A percentile compares a stretch with the other conserved stretches of the same genome.
These are phyloP conservation scores for Candida quercuum DNA, from an alignment of 805 yeast genomes.

Conservation along the genomic window DNA sequence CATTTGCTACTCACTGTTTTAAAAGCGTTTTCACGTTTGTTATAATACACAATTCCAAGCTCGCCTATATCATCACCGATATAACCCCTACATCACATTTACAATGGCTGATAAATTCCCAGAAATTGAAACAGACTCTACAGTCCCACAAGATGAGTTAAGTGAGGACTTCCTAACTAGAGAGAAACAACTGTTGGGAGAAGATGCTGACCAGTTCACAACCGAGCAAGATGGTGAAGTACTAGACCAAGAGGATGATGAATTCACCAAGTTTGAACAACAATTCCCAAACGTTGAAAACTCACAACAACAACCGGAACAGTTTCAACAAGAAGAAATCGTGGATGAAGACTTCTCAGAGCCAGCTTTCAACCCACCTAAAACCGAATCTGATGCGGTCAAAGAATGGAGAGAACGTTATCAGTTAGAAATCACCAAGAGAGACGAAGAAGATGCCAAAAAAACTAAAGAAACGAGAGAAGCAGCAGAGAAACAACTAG, in stretches of 20 bases:
- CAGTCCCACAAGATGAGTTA: constrained; percentile 27
- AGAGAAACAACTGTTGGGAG: constrained; percentile 61
- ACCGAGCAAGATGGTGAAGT: constrained; percentile 55
- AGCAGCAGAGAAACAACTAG: constrained; percentile 78
- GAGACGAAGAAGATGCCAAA: constrained; percentile 66
- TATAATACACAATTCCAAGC: no score
- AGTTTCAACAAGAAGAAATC: constrained; percentile 23
- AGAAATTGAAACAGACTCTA: constrained; percentile 45
- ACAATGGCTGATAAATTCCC: constrained; percentile 75
- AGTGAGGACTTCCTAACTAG: constrained; percentile 57
- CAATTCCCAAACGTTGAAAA: constrained; percentile 57
- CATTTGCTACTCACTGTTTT: not conserved
- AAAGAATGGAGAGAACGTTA: constrained; percentile 80
- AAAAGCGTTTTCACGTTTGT: not conserved
- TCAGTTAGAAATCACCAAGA: constrained; percentile 68
- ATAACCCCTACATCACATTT: not conserved
- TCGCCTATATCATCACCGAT: no score
- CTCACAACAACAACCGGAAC: constrained; percentile 23
- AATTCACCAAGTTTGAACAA: constrained; percentile 55
- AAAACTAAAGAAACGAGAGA: constrained; percentile 62
- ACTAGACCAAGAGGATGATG: constrained; percentile 39
- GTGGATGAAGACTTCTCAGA: constrained; percentile 40
- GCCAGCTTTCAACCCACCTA: constrained; percentile 22
- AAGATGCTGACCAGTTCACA: constrained; percentile 51
- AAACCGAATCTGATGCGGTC: constrained; percentile 49